These are phyloP conservation scores for Trichophyton mentagrophytes DNA, from an alignment of 2,329 filamentous ascomycete species.

Conservation along the genomic window DNA sequence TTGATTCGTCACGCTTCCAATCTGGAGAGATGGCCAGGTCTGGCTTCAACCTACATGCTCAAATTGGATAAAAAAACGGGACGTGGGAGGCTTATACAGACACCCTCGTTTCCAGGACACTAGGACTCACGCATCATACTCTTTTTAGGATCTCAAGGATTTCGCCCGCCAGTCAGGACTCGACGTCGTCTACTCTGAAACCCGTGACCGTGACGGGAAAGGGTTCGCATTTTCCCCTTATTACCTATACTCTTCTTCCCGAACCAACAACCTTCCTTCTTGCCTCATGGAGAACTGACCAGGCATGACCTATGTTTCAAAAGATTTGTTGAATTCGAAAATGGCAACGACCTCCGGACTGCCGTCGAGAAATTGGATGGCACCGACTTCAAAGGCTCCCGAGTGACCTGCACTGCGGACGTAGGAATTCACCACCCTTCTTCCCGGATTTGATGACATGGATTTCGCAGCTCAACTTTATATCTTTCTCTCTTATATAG, in stretches of 20 bases:
- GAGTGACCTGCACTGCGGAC: conserved; percentile 76
- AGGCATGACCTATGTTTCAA: background rate
- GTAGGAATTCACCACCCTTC: conserved; percentile 41
- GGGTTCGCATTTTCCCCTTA: conserved; percentile 49
- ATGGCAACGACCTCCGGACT: conserved; percentile 71
- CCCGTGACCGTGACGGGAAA: conserved; percentile 81
- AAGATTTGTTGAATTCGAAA: conserved; percentile 94
- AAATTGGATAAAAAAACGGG: background rate
- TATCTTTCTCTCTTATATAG: conserved; percentile 31
- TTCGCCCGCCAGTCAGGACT: conserved; percentile 94
- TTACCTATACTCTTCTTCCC: background rate
- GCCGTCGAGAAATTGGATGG: conserved; percentile 92
- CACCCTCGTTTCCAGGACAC: background rate
- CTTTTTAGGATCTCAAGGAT: conserved; percentile 96
- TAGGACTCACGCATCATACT: conserved; percentile 60
- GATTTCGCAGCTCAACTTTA: conserved; percentile 18
- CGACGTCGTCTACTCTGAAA: conserved; percentile 97
- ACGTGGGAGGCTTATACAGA: background rate
- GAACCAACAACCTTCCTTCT: background rate
- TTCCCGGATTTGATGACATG: conserved; percentile 10
- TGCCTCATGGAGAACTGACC: conserved; percentile 5
- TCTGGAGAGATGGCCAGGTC: background rate
- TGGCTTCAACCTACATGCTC: background rate
- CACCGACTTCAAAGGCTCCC: conserved; percentile 80
- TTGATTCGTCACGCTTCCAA: background rate